Base-by-base conservation (phyloP, 371 early-diverging fungal species). In the Mucor mucedo region DNA sequence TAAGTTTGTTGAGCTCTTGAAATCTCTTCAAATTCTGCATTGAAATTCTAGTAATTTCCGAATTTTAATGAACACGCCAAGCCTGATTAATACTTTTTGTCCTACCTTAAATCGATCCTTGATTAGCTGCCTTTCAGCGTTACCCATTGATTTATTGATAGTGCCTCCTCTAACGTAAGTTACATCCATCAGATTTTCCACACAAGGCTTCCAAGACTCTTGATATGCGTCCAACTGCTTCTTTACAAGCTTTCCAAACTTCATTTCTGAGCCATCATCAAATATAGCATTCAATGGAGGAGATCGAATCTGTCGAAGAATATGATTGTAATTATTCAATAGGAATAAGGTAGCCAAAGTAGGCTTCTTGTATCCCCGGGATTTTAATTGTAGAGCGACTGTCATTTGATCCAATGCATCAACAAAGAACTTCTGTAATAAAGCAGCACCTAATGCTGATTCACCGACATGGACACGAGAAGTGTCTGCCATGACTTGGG, bases 301-400 rank as follows among this genome's bases (percentile, higher is more conserved):
- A 0, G 84, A 79, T n/a, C 86, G 76, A 38, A 89, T 80, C 10
- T 82, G 80, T 35, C 92, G 87, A n/a, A 84, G 69, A 27, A 91
- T 84, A 65, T 91, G 90, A 58, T 92, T 84, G 65, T 84, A 91
- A 70, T 95, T 95, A 77, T 95, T 95, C 45, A 93, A 77, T 52
- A 92, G 70, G 66, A 95, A 95, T 27, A 95, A 65, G 5, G 82
- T 79, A 0, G 87, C 82, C 40, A 95, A 63, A 4, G 89, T 83
- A n/a, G 86, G 79, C 61, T 90, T 88, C 62, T 92, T 92, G 76
- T 95, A 95, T 11, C 82, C 84, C 63, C 84, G 78, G 21, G 92
- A 79, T 70, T 90, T 91, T 0, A 64, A 60, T 45, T 93, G 91
- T 47, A 93, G 63, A 10, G 80, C 86, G 7, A 75, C 68, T 5